Evolutionary conservation across 768 basidiomycete genomes (phyloP).

Genomic region (Crucibulum laeve): DNA sequence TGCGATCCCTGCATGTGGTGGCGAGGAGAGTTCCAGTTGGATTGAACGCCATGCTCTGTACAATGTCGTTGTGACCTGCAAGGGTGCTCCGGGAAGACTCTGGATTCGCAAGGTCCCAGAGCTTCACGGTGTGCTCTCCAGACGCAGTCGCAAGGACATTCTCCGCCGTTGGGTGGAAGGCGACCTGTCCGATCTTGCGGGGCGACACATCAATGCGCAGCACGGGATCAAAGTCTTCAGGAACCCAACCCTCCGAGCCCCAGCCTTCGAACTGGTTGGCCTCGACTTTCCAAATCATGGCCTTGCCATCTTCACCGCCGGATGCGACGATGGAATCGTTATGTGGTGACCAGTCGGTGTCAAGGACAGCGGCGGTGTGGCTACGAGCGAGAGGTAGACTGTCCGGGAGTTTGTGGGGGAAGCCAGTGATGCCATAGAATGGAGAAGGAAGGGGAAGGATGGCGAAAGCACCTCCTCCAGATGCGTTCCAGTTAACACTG

Average conservation of each 20-base stretch:
- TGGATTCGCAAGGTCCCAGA: conserved; percentile 85
- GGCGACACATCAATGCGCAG: conserved; percentile 71
- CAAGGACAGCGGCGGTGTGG: conserved; percentile 80
- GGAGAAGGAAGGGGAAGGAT: conserved; percentile 84
- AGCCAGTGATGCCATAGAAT: conserved; percentile 44
- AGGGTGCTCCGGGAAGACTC: conserved; percentile 61
- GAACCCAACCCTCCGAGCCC: conserved; percentile 79
- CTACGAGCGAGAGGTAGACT: conserved; percentile 87
- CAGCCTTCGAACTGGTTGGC: conserved; percentile 71
- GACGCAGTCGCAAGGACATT: conserved; percentile 78
- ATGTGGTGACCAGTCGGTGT: conserved; percentile 96
- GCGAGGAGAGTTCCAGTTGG: conserved; percentile 74
- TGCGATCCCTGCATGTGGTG: conserved; percentile 91
- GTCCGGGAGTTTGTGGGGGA: conserved; percentile 86
- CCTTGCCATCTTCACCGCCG: conserved; percentile 91
- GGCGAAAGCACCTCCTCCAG: conserved; percentile 92
- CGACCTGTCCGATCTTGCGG: conserved; percentile 90
- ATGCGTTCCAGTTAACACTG: conserved; percentile 91
- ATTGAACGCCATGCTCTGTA: conserved; percentile 85
- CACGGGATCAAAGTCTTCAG: conserved; percentile 84
- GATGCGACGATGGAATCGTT: conserved; percentile 89
- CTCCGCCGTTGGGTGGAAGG: conserved; percentile 89
- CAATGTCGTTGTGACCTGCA: conserved; percentile 78
- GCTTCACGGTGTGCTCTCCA: conserved; percentile 83
- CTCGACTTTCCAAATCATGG: conserved; percentile 87